Evolutionary conservation across 495 filamentous ascomycete species (phyloP).

Genomic region (Podospora conica): DNA sequence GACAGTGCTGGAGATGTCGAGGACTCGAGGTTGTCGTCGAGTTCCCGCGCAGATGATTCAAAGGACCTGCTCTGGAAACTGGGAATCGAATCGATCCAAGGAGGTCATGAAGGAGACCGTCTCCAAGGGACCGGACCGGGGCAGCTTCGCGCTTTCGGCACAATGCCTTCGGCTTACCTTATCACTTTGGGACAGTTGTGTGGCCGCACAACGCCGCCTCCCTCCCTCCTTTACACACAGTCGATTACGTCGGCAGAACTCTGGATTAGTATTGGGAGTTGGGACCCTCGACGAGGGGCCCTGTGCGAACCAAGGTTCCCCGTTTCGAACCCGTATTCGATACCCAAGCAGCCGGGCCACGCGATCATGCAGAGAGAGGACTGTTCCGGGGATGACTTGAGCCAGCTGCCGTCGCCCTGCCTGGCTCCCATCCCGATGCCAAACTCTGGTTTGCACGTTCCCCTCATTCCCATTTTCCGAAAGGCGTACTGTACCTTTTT

Average conservation of each 20-base stretch:
- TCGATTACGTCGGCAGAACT: constrained; percentile 6
- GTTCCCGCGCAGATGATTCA: too few relatives aligned
- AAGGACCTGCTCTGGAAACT: not conserved
- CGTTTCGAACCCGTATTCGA: not conserved
- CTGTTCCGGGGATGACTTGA: not conserved
- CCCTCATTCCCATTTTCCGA: constrained; percentile 2
- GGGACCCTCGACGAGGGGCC: not conserved
- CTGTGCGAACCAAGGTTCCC: not conserved
- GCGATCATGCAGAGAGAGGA: not conserved
- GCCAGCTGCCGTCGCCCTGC: not conserved
- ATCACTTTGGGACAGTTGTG: constrained; percentile 4
- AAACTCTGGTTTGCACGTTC: not conserved
- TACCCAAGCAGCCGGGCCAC: not conserved
- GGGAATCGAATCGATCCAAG: not conserved
- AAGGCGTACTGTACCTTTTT: not conserved
- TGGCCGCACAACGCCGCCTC: constrained; percentile 1
- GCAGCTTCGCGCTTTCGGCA: constrained; percentile 1
- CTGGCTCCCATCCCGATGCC: not conserved
- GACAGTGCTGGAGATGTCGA: not conserved
- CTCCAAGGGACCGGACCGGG: not conserved
- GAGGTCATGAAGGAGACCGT: not conserved
- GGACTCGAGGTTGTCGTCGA: too few relatives aligned
- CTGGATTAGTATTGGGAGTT: not conserved
- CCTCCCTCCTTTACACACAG: not conserved
- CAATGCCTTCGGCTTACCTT: not conserved